phyloP scores from a whole-genome alignment of 306 rosid species.

The Acacia crassicarpa region DNA sequence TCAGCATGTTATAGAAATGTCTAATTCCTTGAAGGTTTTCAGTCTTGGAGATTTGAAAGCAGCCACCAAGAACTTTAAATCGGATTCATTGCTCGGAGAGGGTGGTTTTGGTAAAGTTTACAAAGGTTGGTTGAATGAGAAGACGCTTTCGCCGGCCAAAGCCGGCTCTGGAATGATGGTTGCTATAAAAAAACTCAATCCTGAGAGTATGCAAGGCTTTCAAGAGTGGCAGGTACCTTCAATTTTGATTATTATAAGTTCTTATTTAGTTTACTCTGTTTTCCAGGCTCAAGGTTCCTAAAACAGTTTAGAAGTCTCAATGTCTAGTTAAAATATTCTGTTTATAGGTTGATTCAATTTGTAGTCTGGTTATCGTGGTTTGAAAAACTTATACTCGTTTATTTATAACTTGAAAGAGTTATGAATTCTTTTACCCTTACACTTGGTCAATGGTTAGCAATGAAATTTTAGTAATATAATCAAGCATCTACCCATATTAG shows the following conservation, averaged over 20 bases:
- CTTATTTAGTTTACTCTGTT: background rate
- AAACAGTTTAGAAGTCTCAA: background rate
- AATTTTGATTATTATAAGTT: background rate
- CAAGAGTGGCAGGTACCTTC: slow-evolving; percentile 60
- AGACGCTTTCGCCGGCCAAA: slow-evolving; percentile 62
- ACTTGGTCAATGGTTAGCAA: background rate
- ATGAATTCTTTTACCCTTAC: background rate
- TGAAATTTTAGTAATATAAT: background rate
- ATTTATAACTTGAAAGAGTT: background rate
- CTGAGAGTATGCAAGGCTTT: slow-evolving; percentile 75
- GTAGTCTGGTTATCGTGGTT: background rate
- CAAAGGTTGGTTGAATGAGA: slow-evolving; percentile 87
- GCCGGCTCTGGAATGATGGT: slow-evolving; percentile 59
- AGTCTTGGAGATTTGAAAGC: slow-evolving; percentile 56
- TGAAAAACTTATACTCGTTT: background rate
- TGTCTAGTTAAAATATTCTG: background rate
- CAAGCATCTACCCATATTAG: background rate
- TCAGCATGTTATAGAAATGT: background rate
- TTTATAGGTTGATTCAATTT: background rate
- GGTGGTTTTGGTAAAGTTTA: slow-evolving; percentile 92
- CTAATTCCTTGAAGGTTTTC: slow-evolving; percentile 65
- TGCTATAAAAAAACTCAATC: slow-evolving; percentile 73
- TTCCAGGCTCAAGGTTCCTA: background rate
- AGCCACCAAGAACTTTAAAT: slow-evolving; percentile 65
- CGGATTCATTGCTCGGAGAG: slow-evolving; percentile 66